Evolutionary conservation across 2,329 filamentous ascomycete species (phyloP).

Genomic region (Colletotrichum theobromicola): DNA sequence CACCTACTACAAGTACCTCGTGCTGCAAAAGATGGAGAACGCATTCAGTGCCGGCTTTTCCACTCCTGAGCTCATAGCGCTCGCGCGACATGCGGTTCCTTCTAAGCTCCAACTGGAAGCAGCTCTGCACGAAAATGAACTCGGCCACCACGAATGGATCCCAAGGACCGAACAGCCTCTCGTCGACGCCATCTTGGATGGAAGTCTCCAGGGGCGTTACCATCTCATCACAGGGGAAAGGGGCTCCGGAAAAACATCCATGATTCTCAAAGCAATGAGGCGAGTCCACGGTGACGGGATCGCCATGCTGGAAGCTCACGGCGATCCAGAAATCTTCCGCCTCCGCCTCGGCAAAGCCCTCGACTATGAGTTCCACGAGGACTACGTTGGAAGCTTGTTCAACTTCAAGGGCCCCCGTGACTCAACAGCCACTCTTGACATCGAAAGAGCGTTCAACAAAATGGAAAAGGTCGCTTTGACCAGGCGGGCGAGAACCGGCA

Average conservation of each 20-base stretch:
- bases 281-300: slow-evolving; percentile 88
- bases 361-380: slow-evolving; percentile 96
- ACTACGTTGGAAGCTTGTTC: slow-evolving; percentile 96
- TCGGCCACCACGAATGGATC: slow-evolving; percentile 71
- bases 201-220: slow-evolving; percentile 79
- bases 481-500: slow-evolving; percentile 58
- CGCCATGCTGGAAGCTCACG: slow-evolving; percentile 95
- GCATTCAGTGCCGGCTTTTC: slow-evolving; percentile 94
- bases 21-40: slow-evolving; percentile 87
- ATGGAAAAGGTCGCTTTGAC: slow-evolving; percentile 89
- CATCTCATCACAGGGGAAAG: slow-evolving; percentile 94
- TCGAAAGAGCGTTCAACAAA: slow-evolving; percentile 97
- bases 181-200: slow-evolving; percentile 84
- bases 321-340: slow-evolving; percentile 95
- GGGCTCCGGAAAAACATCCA: slow-evolving; percentile 94
- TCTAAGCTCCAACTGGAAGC: slow-evolving; percentile 30
- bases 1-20: slow-evolving; percentile 84
- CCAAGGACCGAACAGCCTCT: slow-evolving; percentile 78
- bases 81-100: slow-evolving; percentile 59
- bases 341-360: slow-evolving; percentile 90
- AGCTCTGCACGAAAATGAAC: slow-evolving; percentile 31
- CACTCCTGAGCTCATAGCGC: slow-evolving; percentile 81
- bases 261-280: slow-evolving; percentile 94
- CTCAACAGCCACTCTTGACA: slow-evolving; percentile 89
- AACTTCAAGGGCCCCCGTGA: slow-evolving; percentile 89